Evolutionary conservation across 208 protist species (phyloP), one percentile per base, ranked within the genome.

Genomic region (Crithidia sp.): DNA sequence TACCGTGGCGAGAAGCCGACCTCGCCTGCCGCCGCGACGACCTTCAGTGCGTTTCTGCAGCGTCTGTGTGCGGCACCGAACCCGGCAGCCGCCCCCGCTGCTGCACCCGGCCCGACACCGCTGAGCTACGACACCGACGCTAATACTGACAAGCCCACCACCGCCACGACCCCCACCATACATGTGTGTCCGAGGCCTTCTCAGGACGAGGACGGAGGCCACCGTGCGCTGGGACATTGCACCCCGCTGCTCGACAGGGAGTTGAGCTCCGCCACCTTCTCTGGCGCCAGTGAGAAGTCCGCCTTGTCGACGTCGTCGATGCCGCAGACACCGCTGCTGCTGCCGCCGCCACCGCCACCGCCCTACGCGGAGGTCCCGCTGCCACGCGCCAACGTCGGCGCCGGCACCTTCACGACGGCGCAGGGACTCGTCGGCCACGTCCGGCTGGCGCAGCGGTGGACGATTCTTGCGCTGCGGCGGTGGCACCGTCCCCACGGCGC

Each of bases 21-120:
- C 37, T 67, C 74, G 12, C 74, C 74, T 19, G 37, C 5, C n/a
- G 64, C 71, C 7, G 55, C 43, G 59, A 39, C 43, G 1, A 64
- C 74, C 55, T 79, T 79, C 39, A 57, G 45, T n/a, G 19, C 28
- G 19, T 79, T 79, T 56, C 40, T 79, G 40, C 68, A 69, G 61
- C 74, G 19, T 10, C 16, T 79, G 43, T 66, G 58, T 10, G n/a
- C 68, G 39, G 40, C 16, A 0, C 28, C 65, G 3, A 17, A n/a
- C 7, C 19, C 65, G 19, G 16, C 45, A 28, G 19, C 13, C n/a
- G 10, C 43, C 0, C 28, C 28, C 28, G 28, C 28, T 28, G 28
- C 28, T 28, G 65, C 12, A 4, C n/a, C 52, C 9, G 41, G 39
- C 36, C 19, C 52, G 7, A 44, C 50, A 28, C 19, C 62, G 45